Percentiles rank a stretch among this genome's conserved stretches.
These are phyloP conservation scores for Kodamaea plutei DNA, from an alignment of 1,139 yeast species.

Conservation along the genomic window DNA sequence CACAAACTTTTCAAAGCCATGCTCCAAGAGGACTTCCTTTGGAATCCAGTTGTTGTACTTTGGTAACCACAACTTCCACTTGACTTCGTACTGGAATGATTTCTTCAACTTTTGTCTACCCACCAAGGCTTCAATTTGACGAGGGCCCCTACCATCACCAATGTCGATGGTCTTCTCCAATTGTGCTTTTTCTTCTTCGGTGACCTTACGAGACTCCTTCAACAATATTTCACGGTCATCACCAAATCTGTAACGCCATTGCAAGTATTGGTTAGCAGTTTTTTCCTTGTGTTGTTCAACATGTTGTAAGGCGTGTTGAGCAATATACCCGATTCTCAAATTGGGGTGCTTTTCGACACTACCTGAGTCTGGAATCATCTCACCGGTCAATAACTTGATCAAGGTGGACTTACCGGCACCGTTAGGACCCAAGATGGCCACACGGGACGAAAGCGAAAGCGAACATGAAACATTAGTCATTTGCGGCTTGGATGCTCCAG, in stretches of 20 bases:
- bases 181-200: conserved; percentile 76
- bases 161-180: conserved; percentile 77
- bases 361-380: conserved; percentile 80
- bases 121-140: conserved; percentile 87
- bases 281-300: conserved; percentile 96
- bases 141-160: conserved; percentile 84
- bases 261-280: conserved; percentile 95
- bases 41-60: conserved; percentile 93
- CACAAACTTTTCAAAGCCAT: conserved; percentile 83
- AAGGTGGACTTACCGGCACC: conserved; percentile 99
- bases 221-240: conserved; percentile 95
- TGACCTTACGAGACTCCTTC: conserved; percentile 87
- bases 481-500: conserved; percentile 85
- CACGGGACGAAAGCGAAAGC: conserved; percentile 87
- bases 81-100: conserved; percentile 93
- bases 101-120: conserved; percentile 97
- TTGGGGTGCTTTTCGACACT: conserved; percentile 97
- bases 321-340: conserved; percentile 96
- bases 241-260: conserved; percentile 97
- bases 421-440: conserved; percentile 94
- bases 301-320: conserved; percentile 97
- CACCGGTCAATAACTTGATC: conserved; percentile 89
- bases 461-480: conserved; percentile 78
- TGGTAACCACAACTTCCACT: conserved; percentile 93
- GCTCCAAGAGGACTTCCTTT: conserved; percentile 69